Evolutionary conservation across 2,329 filamentous ascomycete species (phyloP).

Genomic region (Fusarium sp.): DNA sequence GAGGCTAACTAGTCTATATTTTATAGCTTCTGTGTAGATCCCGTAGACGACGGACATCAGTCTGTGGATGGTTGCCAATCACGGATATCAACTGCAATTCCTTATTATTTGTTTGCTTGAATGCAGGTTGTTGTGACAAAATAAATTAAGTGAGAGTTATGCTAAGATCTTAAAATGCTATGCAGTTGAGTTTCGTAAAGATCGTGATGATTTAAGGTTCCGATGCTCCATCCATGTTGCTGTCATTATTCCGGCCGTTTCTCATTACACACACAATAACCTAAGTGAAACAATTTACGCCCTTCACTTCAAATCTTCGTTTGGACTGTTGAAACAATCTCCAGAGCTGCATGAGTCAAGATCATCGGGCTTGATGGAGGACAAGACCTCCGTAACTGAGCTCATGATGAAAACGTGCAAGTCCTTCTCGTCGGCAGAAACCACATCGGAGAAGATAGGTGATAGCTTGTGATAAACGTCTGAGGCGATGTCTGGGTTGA

Average conservation of each 20-base stretch:
- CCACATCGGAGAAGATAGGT: neutral
- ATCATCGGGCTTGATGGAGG: neutral
- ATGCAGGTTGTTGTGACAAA: neutral
- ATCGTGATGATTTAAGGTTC: conserved; percentile 2
- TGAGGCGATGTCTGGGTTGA: neutral
- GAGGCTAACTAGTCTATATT: neutral
- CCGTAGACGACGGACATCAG: neutral
- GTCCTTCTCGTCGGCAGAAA: neutral
- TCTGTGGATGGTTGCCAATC: neutral
- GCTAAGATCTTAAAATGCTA: neutral
- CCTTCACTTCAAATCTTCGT: neutral
- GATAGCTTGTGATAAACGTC: neutral
- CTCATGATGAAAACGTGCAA: neutral
- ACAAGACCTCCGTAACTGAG: neutral
- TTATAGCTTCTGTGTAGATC: neutral
- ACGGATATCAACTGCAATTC: fast-evolving
- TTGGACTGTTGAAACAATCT: neutral
- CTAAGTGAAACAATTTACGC: neutral
- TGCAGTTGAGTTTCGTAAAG: neutral
- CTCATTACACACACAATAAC: neutral
- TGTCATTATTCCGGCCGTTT: neutral
- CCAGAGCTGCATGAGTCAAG: neutral
- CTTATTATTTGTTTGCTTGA: neutral
- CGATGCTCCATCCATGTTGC: neutral
- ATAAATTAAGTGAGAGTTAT: neutral